Evolutionary conservation across 345 rosid species (phyloP).

Genomic region (Sisymbrium altissimum): DNA sequence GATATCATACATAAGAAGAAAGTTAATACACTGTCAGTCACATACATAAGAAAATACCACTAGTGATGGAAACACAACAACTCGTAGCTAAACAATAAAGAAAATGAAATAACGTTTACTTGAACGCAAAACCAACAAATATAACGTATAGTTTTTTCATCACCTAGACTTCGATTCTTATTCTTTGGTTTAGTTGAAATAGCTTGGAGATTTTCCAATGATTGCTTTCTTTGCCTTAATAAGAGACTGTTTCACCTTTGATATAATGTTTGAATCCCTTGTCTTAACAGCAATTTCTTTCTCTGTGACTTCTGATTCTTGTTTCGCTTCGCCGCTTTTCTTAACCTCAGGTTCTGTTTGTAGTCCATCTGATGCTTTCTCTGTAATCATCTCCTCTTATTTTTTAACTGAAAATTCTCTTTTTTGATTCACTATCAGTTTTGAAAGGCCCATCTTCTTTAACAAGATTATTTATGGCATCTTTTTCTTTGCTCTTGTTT

Average conservation of each 20-base stretch:
- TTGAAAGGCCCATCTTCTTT: no score
- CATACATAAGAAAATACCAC: background rate
- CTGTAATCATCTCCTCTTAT: background rate
- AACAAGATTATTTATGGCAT: no score
- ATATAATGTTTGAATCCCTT: no score
- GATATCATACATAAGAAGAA: background rate
- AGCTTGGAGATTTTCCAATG: no score
- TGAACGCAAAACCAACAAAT: background rate
- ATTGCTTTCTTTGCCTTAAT: no score
- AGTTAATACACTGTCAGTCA: background rate
- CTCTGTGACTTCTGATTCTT: no score
- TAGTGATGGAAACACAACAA: background rate
- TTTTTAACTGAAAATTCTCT: background rate
- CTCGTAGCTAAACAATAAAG: background rate
- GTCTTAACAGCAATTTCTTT: no score
- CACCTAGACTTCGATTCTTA: slow-evolving; percentile 37
- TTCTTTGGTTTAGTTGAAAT: no score
- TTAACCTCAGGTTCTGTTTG: background rate
- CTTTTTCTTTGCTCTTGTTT: no score
- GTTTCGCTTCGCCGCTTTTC: no score
- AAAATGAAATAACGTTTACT: background rate
- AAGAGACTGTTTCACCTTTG: no score
- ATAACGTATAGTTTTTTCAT: background rate
- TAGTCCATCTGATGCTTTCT: background rate
- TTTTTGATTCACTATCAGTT: background rate